Base-by-base conservation (phyloP, 805 yeast genomes). In the Saccharomycopsis sp. region DNA sequence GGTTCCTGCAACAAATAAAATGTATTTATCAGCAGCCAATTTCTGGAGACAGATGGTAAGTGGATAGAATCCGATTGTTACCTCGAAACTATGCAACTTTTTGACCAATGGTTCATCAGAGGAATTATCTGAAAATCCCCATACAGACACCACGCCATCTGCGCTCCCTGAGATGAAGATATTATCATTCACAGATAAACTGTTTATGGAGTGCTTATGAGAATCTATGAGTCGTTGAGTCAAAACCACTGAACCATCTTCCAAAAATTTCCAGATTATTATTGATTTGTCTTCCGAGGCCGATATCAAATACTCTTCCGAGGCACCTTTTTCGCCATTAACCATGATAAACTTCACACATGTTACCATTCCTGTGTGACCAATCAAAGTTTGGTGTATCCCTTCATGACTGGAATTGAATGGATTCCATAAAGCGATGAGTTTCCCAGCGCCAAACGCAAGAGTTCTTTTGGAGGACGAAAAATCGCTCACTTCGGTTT, bases 1-100 rank as follows among this genome's bases (percentile, higher is more conserved):
- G 0, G 96, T 85, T 17, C 96, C 96, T 20, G 94, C 96, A n/a
- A 85, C 68, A 1, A 89, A 86, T 23, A 87, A 64, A 3, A 86
- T 63, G 63, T 73, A 79, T 53, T 75, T 71, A 25, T 68, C 69
- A 2, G 65, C 50, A 17, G 24, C 29, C 9, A 59, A 53, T 34
- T 52, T 17, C 14, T 51, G 22, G 15, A 62, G 3, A 17, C 54
- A 25, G 20, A 59, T 52, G 12, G 77, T 54, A 35, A 80, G 64
- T 0, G 86, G 85, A 57, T 73, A 80, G 60, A 82, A 82, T n/a
- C 82, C 83, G 17, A 64, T 58, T 29, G 74, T 72, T 14, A 80
- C 73, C 0, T 63, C 61, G 51, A 80, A 72, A 0, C 66, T 58
- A 35, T 70, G 71, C 3, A 70, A 56, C 24, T 72, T 63, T n/a